phyloP scores from a whole-genome alignment of 148 eudicot genomes.

The Heliosperma pusillum region DNA sequence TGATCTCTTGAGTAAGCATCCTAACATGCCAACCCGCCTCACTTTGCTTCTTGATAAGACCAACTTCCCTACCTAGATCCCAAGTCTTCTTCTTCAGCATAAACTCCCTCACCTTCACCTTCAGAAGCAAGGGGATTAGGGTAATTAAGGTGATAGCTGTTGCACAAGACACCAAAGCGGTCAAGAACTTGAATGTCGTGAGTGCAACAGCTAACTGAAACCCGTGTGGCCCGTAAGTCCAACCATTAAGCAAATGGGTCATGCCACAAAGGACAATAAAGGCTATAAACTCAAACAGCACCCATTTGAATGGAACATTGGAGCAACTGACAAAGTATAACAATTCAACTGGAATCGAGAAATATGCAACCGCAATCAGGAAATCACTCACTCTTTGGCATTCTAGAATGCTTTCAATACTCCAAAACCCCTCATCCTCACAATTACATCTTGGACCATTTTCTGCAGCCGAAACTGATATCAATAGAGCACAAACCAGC shows the following conservation, averaged over 20 bases:
- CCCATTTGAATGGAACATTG: slow-evolving; percentile 89
- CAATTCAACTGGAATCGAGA: slow-evolving; percentile 83
- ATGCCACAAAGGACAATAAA: slow-evolving; percentile 94
- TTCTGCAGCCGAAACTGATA: slow-evolving; percentile 38
- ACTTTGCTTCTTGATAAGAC: slow-evolving; percentile 61
- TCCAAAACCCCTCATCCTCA: slow-evolving; percentile 77
- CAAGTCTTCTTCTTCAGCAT: slow-evolving; percentile 74
- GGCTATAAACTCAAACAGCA: slow-evolving; percentile 71
- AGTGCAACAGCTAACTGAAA: slow-evolving; percentile 72
- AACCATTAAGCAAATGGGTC: slow-evolving; percentile 86
- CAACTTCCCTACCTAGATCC: slow-evolving; percentile 83
- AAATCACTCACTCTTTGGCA: slow-evolving; percentile 79
- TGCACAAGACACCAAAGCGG: slow-evolving; percentile 83
- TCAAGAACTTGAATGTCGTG: slow-evolving; percentile 73
- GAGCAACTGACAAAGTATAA: slow-evolving; percentile 86
- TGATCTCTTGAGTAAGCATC: slow-evolving; percentile 91
- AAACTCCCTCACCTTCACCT: slow-evolving; percentile 84
- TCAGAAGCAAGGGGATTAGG: slow-evolving; percentile 78
- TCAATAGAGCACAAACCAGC: slow-evolving; percentile 34
- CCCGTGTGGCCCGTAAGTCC: slow-evolving; percentile 80
- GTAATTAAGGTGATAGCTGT: slow-evolving; percentile 81
- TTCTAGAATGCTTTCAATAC: slow-evolving; percentile 56
- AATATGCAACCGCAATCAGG: slow-evolving; percentile 86
- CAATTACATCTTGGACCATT: slow-evolving; percentile 55
- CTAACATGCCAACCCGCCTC: slow-evolving; percentile 86